phyloP scores from a whole-genome alignment of 371 early-diverging fungal species.

The Chytridium lagenaria region DNA sequence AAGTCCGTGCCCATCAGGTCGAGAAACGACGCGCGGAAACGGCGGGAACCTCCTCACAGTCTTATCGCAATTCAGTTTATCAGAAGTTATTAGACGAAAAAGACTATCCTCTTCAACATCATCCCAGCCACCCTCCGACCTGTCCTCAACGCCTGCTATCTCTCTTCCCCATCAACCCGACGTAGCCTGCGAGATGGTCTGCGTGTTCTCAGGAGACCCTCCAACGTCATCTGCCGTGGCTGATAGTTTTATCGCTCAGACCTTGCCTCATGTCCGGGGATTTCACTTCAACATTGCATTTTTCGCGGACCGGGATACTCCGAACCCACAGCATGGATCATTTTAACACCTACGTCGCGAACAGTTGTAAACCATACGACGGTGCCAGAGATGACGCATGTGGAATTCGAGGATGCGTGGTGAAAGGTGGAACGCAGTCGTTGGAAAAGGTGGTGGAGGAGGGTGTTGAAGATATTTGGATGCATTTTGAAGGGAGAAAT shows the following conservation, averaged over 20 bases:
- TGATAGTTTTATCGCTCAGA: constrained; percentile 26
- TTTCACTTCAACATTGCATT: constrained; percentile 34
- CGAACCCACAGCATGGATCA: constrained; percentile 68
- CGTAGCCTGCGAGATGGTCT: constrained; percentile 25
- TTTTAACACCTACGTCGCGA: constrained; percentile 64
- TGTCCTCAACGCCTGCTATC: not conserved
- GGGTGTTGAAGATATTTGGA: constrained; percentile 50
- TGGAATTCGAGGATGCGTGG: constrained; percentile 55
- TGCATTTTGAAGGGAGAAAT: constrained; percentile 75
- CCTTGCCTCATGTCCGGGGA: constrained; percentile 2
- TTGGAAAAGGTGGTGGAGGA: constrained; percentile 10
- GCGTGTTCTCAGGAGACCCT: constrained; percentile 29
- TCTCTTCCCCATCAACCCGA: not conserved
- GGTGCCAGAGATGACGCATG: constrained; percentile 56
- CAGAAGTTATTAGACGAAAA: not conserved
- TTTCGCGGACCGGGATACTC: constrained; percentile 39
- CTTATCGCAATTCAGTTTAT: constrained; percentile 52
- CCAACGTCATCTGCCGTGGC: not conserved
- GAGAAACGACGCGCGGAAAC: constrained; percentile 71
- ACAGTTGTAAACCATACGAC: constrained; percentile 70
- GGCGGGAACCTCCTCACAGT: constrained; percentile 67
- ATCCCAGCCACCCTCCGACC: not conserved
- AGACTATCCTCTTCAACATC: not conserved
- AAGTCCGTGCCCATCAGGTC: constrained; percentile 58
- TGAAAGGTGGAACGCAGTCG: not conserved